A percentile compares a stretch with the other conserved stretches of the same genome.
Evolutionary conservation across 257 asterid species (phyloP).

Genomic region (Lycium ferocissimum): DNA sequence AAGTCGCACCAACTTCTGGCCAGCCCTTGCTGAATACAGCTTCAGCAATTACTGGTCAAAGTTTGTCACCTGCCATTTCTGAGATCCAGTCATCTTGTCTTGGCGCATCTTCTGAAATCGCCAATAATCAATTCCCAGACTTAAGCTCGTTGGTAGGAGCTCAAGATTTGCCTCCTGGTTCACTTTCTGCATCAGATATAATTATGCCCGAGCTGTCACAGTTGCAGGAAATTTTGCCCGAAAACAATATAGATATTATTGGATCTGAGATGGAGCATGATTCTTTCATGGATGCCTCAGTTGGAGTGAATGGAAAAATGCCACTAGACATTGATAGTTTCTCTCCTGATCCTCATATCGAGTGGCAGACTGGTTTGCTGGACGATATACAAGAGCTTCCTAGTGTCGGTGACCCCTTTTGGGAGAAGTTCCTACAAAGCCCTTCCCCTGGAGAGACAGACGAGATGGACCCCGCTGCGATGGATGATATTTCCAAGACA

Average conservation of each 20-base stretch:
- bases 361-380: slow-evolving; percentile 67
- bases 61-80: slow-evolving; percentile 42
- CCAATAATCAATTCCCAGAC: slow-evolving; percentile 36
- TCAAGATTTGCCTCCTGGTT: slow-evolving; percentile 45
- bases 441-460: slow-evolving; percentile 53
- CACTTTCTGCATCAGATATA: slow-evolving; percentile 53
- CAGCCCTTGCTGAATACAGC: slow-evolving; percentile 47
- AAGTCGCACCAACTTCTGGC: slow-evolving; percentile 56
- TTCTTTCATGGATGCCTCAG: slow-evolving; percentile 48
- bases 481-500: slow-evolving; percentile 53
- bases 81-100: slow-evolving; percentile 50
- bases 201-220: slow-evolving; percentile 57
- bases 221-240: slow-evolving; percentile 50
- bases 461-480: slow-evolving; percentile 35
- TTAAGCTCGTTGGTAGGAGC: slow-evolving; percentile 42
- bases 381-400: slow-evolving; percentile 79
- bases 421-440: slow-evolving; percentile 84
- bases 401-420: slow-evolving; percentile 69
- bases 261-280: slow-evolving; percentile 47
- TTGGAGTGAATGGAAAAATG: slow-evolving; percentile 40
- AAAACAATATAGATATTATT: slow-evolving; percentile 47
- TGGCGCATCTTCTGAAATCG: slow-evolving; percentile 45
- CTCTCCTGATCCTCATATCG: slow-evolving; percentile 57
- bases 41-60: slow-evolving; percentile 34
- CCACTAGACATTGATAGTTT: slow-evolving; percentile 58